A percentile compares a stretch with the other conserved stretches of the same genome.
Evolutionary conservation across 1,284 basidiomycete species (phyloP).

Genomic region (Phellopilus nigrolimitatus): DNA sequence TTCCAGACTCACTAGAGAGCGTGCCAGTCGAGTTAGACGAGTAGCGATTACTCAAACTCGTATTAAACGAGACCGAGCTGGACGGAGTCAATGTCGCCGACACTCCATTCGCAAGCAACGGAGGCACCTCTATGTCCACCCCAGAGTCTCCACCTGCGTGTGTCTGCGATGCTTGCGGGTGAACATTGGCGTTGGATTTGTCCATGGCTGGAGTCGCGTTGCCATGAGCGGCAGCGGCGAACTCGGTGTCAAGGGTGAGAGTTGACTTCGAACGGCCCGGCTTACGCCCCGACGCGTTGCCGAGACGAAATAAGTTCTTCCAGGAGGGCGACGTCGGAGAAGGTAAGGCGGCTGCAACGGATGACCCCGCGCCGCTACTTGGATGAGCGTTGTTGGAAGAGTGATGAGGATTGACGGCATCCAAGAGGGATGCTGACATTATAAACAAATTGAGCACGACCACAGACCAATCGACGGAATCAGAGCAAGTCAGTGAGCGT

Average conservation of each 20-base stretch:
- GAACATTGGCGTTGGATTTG: background rate
- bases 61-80: constrained; percentile 17
- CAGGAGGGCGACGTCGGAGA: constrained; percentile 21
- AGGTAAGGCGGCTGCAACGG: constrained; percentile 11
- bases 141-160: background rate
- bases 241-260: constrained; percentile 20
- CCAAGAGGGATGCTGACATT: constrained; percentile 4
- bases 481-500: constrained; percentile 3
- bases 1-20: constrained; percentile 25
- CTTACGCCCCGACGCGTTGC: constrained; percentile 10
- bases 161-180: background rate
- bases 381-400: constrained; percentile 5
- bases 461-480: constrained; percentile 2
- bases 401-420: background rate
- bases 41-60: constrained; percentile 21
- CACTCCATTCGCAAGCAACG: constrained; percentile 2
- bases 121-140: constrained; percentile 4
- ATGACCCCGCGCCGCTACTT: constrained; percentile 11
- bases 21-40: constrained; percentile 28
- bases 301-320: constrained; percentile 19
- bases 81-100: constrained; percentile 16
- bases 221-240: constrained; percentile 3
- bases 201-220: constrained; percentile 1
- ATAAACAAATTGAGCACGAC: constrained; percentile 1
- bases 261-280: constrained; percentile 19